Conservation (phyloP, 495 filamentous ascomycete genomes). For the Penicillium waksmanii region DNA sequence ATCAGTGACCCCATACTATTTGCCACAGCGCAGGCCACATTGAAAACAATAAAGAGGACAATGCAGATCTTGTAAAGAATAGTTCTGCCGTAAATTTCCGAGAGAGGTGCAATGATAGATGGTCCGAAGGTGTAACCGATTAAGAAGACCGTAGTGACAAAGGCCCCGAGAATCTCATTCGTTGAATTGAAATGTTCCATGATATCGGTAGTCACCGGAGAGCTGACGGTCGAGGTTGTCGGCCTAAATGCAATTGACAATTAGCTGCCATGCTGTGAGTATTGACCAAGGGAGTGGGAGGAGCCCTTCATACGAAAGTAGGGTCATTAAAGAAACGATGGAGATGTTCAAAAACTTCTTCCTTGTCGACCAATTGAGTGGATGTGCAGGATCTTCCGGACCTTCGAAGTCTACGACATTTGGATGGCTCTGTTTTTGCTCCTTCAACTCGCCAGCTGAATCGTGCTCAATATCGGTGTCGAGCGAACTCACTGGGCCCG, state of each 20-base stretch:
- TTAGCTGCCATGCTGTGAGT: not conserved
- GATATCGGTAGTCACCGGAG: not conserved
- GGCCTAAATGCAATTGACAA: not conserved
- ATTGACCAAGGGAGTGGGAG: not conserved
- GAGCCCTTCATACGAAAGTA: not conserved
- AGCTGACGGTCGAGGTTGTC: not conserved
- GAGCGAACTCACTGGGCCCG: not conserved
- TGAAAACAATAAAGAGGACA: not conserved
- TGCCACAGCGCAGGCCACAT: not conserved
- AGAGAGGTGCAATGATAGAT: not conserved
- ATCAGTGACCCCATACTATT: not conserved
- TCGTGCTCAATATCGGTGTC: not conserved
- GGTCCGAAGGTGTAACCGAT: not conserved
- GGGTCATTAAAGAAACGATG: not conserved
- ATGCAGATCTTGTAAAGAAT: not conserved
- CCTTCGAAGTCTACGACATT: not conserved
- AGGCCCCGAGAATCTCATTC: not conserved
- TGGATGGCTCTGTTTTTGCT: not conserved
- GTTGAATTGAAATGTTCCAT: not conserved
- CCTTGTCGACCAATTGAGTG: not conserved
- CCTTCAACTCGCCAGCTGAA: not conserved
- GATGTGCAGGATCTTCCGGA: not conserved
- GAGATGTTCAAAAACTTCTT: not conserved
- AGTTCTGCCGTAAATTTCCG: not conserved
- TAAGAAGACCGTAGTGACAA: not conserved